Conservation (phyloP, 108 stramenopile genomes). For the Skeletonema marinoi region DNA sequence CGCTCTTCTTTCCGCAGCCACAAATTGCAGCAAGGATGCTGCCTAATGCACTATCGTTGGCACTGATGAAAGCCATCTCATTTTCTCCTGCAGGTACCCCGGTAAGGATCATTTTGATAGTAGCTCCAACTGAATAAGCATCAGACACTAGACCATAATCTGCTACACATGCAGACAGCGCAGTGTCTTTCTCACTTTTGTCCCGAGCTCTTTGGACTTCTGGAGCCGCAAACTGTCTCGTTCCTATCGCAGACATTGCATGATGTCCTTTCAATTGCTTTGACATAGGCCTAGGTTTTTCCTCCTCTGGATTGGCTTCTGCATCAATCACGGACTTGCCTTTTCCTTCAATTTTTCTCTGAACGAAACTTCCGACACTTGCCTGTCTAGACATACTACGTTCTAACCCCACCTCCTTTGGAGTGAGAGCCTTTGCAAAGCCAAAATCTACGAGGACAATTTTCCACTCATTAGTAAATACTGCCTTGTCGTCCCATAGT, state of each 20-base stretch:
- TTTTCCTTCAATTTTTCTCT: slow-evolving; percentile 30
- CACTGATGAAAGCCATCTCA: slow-evolving; percentile 30
- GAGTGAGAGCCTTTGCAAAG: slow-evolving; percentile 75
- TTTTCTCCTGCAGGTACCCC: slow-evolving; percentile 77
- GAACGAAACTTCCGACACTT: slow-evolving; percentile 39
- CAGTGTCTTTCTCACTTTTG: slow-evolving; percentile 18
- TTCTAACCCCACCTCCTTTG: slow-evolving; percentile 50
- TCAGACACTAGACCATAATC: slow-evolving; percentile 89
- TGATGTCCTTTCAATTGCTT: slow-evolving; percentile 6
- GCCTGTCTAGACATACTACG: slow-evolving; percentile 44
- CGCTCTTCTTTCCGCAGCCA: slow-evolving; percentile 25
- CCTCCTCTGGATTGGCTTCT: neutral
- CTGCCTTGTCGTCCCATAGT: slow-evolving; percentile 72
- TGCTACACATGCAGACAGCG: slow-evolving; percentile 72
- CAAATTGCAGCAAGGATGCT: slow-evolving; percentile 19
- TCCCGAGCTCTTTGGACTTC: slow-evolving; percentile 50
- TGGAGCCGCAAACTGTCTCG: slow-evolving; percentile 79
- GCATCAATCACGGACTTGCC: neutral
- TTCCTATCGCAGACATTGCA: slow-evolving; percentile 74
- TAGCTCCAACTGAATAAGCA: slow-evolving; percentile 82
- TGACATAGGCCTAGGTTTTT: neutral
- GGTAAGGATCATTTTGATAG: slow-evolving; percentile 72
- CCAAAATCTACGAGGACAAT: slow-evolving; percentile 86
- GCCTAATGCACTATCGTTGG: slow-evolving; percentile 5
- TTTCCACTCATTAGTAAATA: slow-evolving; percentile 63